A percentile compares a stretch with the other conserved stretches of the same genome.
These are phyloP conservation scores for Floccularia luteovirens DNA, from an alignment of 768 basidiomycete genomes.

Conservation along the genomic window DNA sequence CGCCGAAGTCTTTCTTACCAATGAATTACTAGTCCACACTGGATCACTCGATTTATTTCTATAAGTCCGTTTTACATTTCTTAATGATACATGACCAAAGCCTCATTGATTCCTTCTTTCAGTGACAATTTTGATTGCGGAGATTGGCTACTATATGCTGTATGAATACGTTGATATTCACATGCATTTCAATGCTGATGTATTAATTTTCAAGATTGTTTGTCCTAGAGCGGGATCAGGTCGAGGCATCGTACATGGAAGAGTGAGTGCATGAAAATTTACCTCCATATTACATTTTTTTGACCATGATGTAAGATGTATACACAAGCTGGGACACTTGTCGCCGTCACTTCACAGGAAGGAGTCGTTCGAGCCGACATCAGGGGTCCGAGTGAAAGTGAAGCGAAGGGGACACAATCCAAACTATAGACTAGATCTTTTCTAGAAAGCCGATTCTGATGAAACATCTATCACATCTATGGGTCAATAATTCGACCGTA, in stretches of 20 bases:
- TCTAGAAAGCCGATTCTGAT: neutral
- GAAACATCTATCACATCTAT: neutral
- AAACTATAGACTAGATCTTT: constrained; percentile 22
- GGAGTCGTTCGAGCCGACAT: constrained; percentile 63
- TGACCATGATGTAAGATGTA: constrained; percentile 46
- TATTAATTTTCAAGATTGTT: constrained; percentile 45
- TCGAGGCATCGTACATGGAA: constrained; percentile 61
- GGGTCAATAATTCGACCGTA: too few species aligned
- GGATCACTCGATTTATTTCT: constrained; percentile 78
- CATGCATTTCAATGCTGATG: neutral
- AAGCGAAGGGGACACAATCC: constrained; percentile 13
- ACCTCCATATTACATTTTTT: constrained; percentile 3
- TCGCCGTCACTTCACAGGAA: constrained; percentile 78
- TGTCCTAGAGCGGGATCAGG: constrained; percentile 61
- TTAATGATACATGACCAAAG: neutral
- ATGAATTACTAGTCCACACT: constrained; percentile 46
- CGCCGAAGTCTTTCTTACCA: neutral
- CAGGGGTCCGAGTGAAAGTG: constrained; percentile 28
- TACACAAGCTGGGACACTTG: constrained; percentile 52
- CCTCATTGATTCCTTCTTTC: constrained; percentile 4
- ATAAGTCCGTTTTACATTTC: constrained; percentile 38
- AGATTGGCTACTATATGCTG: constrained; percentile 77
- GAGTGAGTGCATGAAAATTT: constrained; percentile 31
- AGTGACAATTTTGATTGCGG: constrained; percentile 73
- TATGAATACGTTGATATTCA: constrained; percentile 24